A percentile compares a stretch with the other conserved stretches of the same genome.
Conservation (phyloP, 306 rosid species). For the Neltuma alba region DNA sequence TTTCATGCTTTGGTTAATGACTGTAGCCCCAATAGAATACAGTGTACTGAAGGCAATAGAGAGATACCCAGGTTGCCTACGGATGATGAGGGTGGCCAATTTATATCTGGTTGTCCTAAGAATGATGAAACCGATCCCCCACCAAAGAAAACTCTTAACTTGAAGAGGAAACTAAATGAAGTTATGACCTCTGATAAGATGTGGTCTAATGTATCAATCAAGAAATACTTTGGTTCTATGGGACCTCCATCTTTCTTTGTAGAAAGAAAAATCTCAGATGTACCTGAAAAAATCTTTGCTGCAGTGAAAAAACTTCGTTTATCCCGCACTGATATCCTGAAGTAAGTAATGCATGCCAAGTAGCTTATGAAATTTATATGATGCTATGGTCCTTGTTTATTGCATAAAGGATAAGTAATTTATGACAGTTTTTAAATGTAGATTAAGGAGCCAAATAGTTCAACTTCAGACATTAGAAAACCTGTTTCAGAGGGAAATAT, state of each 20-base stretch:
- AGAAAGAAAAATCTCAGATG: constrained; percentile 38
- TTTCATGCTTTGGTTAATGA: constrained; percentile 34
- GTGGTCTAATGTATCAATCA: constrained; percentile 39
- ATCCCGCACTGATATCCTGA: constrained; percentile 75
- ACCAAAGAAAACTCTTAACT: constrained; percentile 36
- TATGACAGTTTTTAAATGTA: background rate
- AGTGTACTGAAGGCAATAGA: constrained; percentile 31
- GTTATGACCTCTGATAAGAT: constrained; percentile 19
- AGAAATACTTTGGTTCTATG: constrained; percentile 37
- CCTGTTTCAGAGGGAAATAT: background rate
- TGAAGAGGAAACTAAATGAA: constrained; percentile 44
- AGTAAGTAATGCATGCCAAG: constrained; percentile 58
- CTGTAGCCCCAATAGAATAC: constrained; percentile 32
- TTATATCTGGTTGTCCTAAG: constrained; percentile 32
- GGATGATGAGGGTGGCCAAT: constrained; percentile 29
- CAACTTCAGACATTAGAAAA: constrained; percentile 1
- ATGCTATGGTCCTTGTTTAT: constrained; percentile 2
- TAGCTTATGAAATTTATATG: background rate
- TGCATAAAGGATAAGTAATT: background rate
- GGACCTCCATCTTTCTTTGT: constrained; percentile 38
- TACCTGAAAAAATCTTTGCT: constrained; percentile 58
- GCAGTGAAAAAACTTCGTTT: constrained; percentile 68
- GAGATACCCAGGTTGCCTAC: constrained; percentile 39
- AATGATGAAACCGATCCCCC: constrained; percentile 34
- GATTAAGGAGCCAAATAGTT: background rate